Evolutionary conservation across 176 grass and related monocot species (phyloP), one percentile per base, ranked within the genome.

Genomic region (Cocos nucifera): DNA sequence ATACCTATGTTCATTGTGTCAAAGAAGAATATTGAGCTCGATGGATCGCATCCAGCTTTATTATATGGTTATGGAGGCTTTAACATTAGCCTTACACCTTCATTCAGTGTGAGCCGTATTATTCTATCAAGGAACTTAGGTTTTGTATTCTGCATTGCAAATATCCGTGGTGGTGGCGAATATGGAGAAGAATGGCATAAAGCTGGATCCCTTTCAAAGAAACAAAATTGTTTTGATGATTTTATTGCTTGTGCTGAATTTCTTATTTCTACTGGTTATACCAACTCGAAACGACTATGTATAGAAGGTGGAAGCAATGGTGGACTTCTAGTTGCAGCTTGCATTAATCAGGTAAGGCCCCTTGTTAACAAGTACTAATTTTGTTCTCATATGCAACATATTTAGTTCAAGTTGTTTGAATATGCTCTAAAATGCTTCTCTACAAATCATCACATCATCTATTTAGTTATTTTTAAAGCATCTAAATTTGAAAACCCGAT

Each of bases 111-210:
- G 60, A 62, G 58, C 59, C 86, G 83, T 70, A 57, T 90, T 79
- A 83, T 90, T 54, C 65, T 97, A 35, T 81, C 75, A 54, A 91
- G 83, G 73, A 88, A 87, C 69, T 39, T 97, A 56, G 83, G 73
- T 52, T 80, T 77, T 32, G 49, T 88, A 32, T 78, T 82, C 73
- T 97, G 92, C 54, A 30, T 85, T 59, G 92, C 92, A 53, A 97
- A 97, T 73, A 85, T 97, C 72, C 83, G 92, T 1, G 92, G 92
- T 39, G 92, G 92, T 49, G 92, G 92, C 25, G 92, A 97, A 71
- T 97, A 97, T 82, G 92, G 92, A 19, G 92, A 97, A 73, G 87
- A 97, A 49, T 97, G 92, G 92, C 92, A 97, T 61, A 97, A 97
- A 82, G 80, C 92, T 49, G 92, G 92, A 65, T 80, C 86, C 24